Evolutionary conservation across 495 filamentous ascomycete species (phyloP).

Genomic region (Hypoxylon fragiforme): DNA sequence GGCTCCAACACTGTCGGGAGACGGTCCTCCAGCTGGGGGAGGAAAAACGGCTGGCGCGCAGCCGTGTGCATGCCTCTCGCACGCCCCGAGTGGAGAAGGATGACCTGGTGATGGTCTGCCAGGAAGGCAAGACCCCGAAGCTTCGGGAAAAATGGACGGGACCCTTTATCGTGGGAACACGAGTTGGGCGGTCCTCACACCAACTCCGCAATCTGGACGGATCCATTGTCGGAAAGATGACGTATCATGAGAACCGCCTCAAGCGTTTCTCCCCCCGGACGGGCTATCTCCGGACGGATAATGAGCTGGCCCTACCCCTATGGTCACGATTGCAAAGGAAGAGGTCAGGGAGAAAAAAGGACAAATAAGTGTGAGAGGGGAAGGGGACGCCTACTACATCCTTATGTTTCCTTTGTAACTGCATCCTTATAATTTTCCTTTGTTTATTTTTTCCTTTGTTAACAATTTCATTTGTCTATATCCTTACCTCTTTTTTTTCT

Average conservation of each 20-base stretch:
- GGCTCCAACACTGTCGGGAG: neutral
- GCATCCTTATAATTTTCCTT: too few species aligned
- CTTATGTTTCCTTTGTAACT: too few species aligned
- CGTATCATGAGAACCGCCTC: neutral
- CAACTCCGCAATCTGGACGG: neutral
- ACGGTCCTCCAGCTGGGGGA: neutral
- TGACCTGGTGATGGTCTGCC: neutral
- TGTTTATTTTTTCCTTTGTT: too few species aligned
- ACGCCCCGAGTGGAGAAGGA: conserved; percentile 17
- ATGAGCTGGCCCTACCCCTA: neutral
- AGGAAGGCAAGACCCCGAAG: conserved; percentile 1
- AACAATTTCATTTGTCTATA: too few species aligned
- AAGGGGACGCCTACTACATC: too few species aligned
- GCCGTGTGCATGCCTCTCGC: neutral
- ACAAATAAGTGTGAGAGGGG: too few species aligned
- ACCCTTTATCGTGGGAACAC: neutral
- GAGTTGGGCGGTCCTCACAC: neutral
- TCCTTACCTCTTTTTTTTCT: too few species aligned
- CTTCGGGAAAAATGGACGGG: neutral
- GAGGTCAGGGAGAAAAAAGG: too few species aligned
- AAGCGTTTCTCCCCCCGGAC: neutral
- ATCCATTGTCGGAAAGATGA: neutral
- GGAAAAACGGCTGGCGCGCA: neutral
- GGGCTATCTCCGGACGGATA: neutral
- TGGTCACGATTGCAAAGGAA: too few species aligned